These are phyloP conservation scores for Pleurotus tuber-regium DNA, from an alignment of 768 basidiomycete species.

Conservation along the genomic window DNA sequence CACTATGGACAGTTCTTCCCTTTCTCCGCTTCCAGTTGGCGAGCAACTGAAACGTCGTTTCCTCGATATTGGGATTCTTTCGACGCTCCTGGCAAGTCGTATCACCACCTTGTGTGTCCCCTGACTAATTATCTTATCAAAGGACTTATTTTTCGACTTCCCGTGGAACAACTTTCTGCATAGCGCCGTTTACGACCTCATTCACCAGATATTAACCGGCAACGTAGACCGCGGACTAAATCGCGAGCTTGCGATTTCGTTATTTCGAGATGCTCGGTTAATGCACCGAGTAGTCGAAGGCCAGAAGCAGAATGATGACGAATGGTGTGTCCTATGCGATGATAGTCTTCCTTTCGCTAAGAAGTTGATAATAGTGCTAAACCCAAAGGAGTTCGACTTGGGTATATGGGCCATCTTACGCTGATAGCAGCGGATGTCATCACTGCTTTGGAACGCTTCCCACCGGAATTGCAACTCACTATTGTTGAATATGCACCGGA, in stretches of 20 bases:
- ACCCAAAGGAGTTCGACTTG: conserved; percentile 77
- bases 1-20: conserved; percentile 29
- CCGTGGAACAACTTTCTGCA: conserved; percentile 99
- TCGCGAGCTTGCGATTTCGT: conserved; percentile 74
- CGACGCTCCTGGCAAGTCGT: conserved; percentile 70
- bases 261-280: conserved; percentile 84
- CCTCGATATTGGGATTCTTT: conserved; percentile 68
- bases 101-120: conserved; percentile 16
- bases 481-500: conserved; percentile 72
- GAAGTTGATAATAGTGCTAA: conserved; percentile 43
- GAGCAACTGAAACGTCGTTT: conserved; percentile 80
- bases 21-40: conserved; percentile 55
- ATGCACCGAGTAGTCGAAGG: conserved; percentile 88
- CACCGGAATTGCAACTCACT: conserved; percentile 65
- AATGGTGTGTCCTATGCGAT: conserved; percentile 47
- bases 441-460: conserved; percentile 84
- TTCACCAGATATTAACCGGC: conserved; percentile 94
- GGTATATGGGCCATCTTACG: conserved; percentile 96
- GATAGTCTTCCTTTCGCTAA: background rate
- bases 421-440: conserved; percentile 95
- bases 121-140: conserved; percentile 9
- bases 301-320: conserved; percentile 73
- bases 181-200: conserved; percentile 91
- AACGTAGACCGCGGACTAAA: conserved; percentile 81
- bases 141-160: conserved; percentile 95